Conservation (phyloP, 495 filamentous ascomycete species). For the Recurvomyces mirabilis region DNA sequence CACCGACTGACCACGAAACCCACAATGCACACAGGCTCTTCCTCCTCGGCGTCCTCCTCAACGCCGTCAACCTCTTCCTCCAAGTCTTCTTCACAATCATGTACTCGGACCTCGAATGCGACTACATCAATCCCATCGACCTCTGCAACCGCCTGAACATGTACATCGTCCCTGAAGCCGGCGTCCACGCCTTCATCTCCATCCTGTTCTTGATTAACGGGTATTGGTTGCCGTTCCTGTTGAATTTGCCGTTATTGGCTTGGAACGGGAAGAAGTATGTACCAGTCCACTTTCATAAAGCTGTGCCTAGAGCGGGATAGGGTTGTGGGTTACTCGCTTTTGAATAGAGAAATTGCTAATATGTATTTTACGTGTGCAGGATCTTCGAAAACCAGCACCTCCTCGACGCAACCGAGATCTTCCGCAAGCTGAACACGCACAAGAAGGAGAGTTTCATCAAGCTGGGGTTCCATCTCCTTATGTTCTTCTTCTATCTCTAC, state of each 20-base stretch:
- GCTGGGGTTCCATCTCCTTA: slow-evolving; percentile 94
- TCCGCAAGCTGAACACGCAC: slow-evolving; percentile 96
- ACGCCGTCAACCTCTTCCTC: slow-evolving; percentile 99
- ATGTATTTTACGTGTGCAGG: too few species aligned
- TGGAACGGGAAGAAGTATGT: slow-evolving; percentile 94
- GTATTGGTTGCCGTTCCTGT: slow-evolving; percentile 87
- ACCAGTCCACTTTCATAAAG: too few species aligned
- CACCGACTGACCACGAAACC: background rate
- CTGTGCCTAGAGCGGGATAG: too few species aligned
- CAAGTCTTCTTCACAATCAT: slow-evolving; percentile 99
- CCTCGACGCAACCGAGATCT: slow-evolving; percentile 96
- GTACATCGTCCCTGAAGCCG: slow-evolving; percentile 98
- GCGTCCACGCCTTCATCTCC: slow-evolving; percentile 90
- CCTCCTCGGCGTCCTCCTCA: slow-evolving; percentile 95
- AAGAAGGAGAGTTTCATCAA: slow-evolving; percentile 99
- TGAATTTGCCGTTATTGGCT: slow-evolving; percentile 84
- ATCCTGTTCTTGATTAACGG: slow-evolving; percentile 94
- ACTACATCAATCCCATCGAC: slow-evolving; percentile 99
- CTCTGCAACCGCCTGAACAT: slow-evolving; percentile 99
- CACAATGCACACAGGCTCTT: slow-evolving; percentile 49
- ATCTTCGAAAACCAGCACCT: slow-evolving; percentile 95
- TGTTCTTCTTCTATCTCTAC: slow-evolving; percentile 99
- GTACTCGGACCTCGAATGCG: slow-evolving; percentile 98
- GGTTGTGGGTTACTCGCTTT: too few species aligned
- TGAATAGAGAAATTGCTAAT: too few species aligned